A percentile compares a stretch with the other conserved stretches of the same genome.
These are phyloP conservation scores for Eucalyptus pauciflora DNA, from an alignment of 345 rosid species.

Conservation along the genomic window DNA sequence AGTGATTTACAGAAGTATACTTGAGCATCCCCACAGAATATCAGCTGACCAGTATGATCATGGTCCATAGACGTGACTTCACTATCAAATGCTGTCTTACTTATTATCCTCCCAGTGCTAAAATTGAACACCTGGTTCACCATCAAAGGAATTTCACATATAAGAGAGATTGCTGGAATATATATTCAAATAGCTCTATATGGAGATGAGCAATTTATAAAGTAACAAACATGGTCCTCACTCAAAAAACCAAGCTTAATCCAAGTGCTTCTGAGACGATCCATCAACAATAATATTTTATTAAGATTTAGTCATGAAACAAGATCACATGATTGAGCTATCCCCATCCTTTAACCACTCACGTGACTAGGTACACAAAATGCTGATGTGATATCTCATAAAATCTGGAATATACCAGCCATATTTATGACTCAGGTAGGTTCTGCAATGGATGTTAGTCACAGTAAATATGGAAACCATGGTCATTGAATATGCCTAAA, in stretches of 20 bases:
- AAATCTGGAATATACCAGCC: not conserved
- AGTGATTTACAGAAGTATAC: constrained; percentile 13
- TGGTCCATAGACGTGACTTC: constrained; percentile 94
- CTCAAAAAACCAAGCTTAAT: not conserved
- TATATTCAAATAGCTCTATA: not conserved
- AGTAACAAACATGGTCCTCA: not conserved
- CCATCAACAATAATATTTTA: not conserved
- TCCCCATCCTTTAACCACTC: not conserved
- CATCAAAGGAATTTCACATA: not conserved
- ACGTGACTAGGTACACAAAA: not conserved
- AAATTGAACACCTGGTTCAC: constrained; percentile 67
- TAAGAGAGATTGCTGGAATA: not conserved
- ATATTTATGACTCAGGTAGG: not conserved
- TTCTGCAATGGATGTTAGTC: not conserved
- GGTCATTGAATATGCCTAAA: not conserved
- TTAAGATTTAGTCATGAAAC: not conserved
- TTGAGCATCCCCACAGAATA: constrained; percentile 93
- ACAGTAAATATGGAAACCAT: not conserved
- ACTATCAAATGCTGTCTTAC: constrained; percentile 38
- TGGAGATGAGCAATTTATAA: not conserved
- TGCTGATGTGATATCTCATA: not conserved
- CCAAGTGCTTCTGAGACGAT: not conserved
- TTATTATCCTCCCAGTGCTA: constrained; percentile 91
- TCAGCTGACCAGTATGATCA: constrained; percentile 90
- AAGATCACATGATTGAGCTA: not conserved